Base-by-base conservation (phyloP, 1,284 basidiomycete species). In the Hemileia vastatrix region DNA sequence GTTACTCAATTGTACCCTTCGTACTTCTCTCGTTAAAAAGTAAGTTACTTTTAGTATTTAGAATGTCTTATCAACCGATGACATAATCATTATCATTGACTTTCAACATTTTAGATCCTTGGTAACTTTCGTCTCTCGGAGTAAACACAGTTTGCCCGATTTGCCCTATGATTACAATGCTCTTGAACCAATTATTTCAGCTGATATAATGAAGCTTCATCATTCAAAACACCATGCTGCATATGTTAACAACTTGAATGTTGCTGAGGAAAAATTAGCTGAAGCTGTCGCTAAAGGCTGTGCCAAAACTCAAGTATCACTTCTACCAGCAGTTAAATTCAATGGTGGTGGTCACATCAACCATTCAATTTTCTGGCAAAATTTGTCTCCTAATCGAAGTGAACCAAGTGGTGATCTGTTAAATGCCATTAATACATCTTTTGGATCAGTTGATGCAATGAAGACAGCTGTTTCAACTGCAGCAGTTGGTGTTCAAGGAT, bases 341-440 rank as follows among this genome's bases (percentile, higher is more conserved):
- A 75, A 75, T 67, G 73, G 73, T 27, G 73, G 73, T 50, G 71
- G 59, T 57, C 69, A 72, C 67, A 68, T 75, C 65, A 75, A 75
- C 70, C 73, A 75, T 68, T 66, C 73, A 24, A 66, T 75, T 13
- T 75, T 75, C 67, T 75, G 73, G 73, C 64, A 68, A 63, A 75
- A 75, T 66, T 66, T 75, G 1, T 72, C 72, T 2, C 73, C 73
- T 2, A n/a, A n/a, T n/a, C n/a, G n/a, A n/a, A n/a, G n/a, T n/a
- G n/a, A n/a, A n/a, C n/a, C n/a, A n/a, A n/a, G n/a, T n/a, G n/a
- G n/a, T n/a, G n/a, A n/a, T n/a, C n/a, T n/a, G n/a, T n/a, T n/a
- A n/a, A n/a, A n/a, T n/a, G n/a, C n/a, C n/a, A n/a, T n/a, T n/a
- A n/a, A n/a, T n/a, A n/a, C n/a, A n/a, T n/a, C n/a, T n/a, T n/a